Base-by-base conservation (phyloP, 2,329 filamentous ascomycete genomes). In the Exophiala oligosperma region DNA sequence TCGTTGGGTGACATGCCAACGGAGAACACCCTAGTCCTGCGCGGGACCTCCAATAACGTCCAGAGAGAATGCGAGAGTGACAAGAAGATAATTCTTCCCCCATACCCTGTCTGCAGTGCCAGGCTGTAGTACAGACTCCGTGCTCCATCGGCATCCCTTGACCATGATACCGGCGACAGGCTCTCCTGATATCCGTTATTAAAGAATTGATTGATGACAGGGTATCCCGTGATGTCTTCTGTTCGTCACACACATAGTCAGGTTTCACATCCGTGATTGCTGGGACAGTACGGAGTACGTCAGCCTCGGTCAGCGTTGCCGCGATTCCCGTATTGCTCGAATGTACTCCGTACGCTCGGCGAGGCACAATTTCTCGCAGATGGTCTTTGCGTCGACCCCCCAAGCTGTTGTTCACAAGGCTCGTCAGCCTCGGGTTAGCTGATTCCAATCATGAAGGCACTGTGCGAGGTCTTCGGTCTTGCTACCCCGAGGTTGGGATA, bases 141-240 rank as follows among this genome's bases (percentile, higher is more conserved):
- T 17, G 35, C 35, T 14, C 35, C 7, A 8, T 37, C 14, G 35
- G 14, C 3, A 9, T 3, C 21, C 21, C n/a, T 23, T 43, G n/a
- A 17, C 21, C 21, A 43, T 43, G 14, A 21, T 43, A 11, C 40
- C 11, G 40, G 4, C n/a, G 40, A 21, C 5, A 43, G 21, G 3
- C 40, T 23, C 14, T 43, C 40, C 6, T 17, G 40, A 23, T 43
- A 9, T 43, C 12, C n/a, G 21, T 14, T 7, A 21, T 24, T 28
- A 38, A 54, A 38, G 56, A 32, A 49, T 52, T 53, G 49, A 57
- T 57, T 57, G 49, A 49, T 57, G 49, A 28, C 43, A 54, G 32
- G 8, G 40, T 28, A 32, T 57, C 44, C 49, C 41, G 40, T 43
- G 40, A 43, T 43, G 12, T 4, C 40, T n/a, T 43, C 40, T 3